Percentiles rank a stretch among this genome's conserved stretches.
Conservation (phyloP, 768 basidiomycete species). For the Phaeolepiota aurea region DNA sequence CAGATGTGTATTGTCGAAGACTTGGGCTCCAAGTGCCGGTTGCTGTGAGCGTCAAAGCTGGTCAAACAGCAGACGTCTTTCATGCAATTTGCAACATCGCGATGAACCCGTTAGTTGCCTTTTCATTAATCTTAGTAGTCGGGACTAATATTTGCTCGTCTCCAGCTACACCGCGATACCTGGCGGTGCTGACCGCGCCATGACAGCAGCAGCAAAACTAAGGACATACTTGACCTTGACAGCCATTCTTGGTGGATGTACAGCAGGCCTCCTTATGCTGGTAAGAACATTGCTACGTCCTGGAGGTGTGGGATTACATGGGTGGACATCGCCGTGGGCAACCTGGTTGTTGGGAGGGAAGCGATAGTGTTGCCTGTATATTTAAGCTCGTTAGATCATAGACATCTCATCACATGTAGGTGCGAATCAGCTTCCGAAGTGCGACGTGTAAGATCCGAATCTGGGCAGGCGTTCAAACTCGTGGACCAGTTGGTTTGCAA, state of each 20-base stretch:
- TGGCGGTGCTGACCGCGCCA: constrained; percentile 74
- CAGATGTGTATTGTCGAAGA: constrained; percentile 91
- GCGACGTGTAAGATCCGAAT: constrained; percentile 40
- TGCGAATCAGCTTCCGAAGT: constrained; percentile 18
- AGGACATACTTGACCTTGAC: constrained; percentile 67
- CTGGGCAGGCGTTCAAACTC: constrained; percentile 19
- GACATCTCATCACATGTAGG: constrained; percentile 7
- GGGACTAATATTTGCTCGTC: constrained; percentile 12
- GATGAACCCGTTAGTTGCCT: constrained; percentile 69
- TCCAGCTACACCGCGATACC: constrained; percentile 60
- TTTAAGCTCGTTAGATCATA: constrained; percentile 1
- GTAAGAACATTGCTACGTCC: constrained; percentile 63
- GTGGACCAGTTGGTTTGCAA: constrained; percentile 11
- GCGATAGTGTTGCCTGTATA: constrained; percentile 22
- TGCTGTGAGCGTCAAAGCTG: constrained; percentile 83
- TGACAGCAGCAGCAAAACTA: constrained; percentile 61
- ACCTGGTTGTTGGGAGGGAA: constrained; percentile 58
- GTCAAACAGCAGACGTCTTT: constrained; percentile 81
- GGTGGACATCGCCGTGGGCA: constrained; percentile 56
- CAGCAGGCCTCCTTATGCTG: constrained; percentile 63
- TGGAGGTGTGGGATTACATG: constrained; percentile 40
- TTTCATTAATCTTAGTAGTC: constrained; percentile 9
- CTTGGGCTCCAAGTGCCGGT: constrained; percentile 90
- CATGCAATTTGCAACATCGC: constrained; percentile 79
- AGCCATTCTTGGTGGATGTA: constrained; percentile 64